A percentile compares a stretch with the other conserved stretches of the same genome.
phyloP scores from a whole-genome alignment of 257 asterid species.

The Craterostigma plantagineum region DNA sequence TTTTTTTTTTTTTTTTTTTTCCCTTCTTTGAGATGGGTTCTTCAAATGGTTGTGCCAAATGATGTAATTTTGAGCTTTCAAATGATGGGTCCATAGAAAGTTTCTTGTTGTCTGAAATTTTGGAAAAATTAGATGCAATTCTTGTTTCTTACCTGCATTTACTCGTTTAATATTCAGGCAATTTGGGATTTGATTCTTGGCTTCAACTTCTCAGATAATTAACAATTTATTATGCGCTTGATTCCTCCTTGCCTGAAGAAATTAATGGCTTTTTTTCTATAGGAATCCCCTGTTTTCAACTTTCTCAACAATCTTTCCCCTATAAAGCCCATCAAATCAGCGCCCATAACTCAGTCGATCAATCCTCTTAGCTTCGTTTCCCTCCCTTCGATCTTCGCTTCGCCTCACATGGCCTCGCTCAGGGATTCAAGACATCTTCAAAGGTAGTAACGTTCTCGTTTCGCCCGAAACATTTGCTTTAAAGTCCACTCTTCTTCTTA shows the following conservation, averaged over 20 bases:
- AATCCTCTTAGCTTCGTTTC: constrained; percentile 61
- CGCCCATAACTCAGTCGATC: constrained; percentile 54
- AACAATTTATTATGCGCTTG: no score
- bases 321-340: constrained; percentile 60
- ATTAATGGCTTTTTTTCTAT: constrained; percentile 10
- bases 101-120: no score
- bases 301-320: constrained; percentile 90
- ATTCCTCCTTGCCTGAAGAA: background rate
- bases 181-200: no score
- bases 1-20: no score
- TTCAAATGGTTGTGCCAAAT: no score
- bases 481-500: background rate
- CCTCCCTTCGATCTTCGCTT: constrained; percentile 71
- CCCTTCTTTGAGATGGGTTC: no score
- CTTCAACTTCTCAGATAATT: no score
- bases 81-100: no score
- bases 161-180: no score
- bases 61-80: no score
- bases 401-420: constrained; percentile 56
- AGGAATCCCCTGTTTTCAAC: constrained; percentile 90
- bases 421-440: constrained; percentile 55
- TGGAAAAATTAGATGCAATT: no score
- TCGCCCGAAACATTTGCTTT: background rate
- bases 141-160: no score
- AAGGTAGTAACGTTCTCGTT: constrained; percentile 26